Evolutionary conservation across 495 filamentous ascomycete species (phyloP).

Genomic region (Monascus purpureus): DNA sequence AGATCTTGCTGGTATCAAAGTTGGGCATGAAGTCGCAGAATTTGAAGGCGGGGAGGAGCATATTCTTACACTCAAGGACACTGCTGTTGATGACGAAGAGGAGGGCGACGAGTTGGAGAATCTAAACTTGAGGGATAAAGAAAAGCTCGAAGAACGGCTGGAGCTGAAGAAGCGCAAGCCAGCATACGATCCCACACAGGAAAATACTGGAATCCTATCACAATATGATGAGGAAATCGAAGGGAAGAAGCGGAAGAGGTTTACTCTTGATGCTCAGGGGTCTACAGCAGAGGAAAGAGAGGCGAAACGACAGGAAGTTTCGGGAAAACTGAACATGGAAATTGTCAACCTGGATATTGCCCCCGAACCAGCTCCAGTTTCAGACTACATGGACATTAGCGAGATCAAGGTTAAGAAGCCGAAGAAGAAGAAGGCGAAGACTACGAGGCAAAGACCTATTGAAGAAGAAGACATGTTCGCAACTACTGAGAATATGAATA

Average conservation of each 20-base stretch:
- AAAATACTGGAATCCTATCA: constrained; percentile 53
- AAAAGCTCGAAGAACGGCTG: constrained; percentile 61
- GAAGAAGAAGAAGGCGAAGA: constrained; percentile 80
- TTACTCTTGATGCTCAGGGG: constrained; percentile 69
- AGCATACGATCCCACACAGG: constrained; percentile 67
- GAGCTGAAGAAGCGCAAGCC: constrained; percentile 87
- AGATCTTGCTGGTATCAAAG: constrained; percentile 80
- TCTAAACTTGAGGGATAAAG: constrained; percentile 59
- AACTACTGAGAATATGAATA: constrained; percentile 23
- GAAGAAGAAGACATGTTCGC: constrained; percentile 67
- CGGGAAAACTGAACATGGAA: constrained; percentile 48
- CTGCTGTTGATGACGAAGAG: constrained; percentile 71
- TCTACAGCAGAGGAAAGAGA: constrained; percentile 49
- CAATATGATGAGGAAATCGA: constrained; percentile 95
- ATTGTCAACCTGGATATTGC: constrained; percentile 64
- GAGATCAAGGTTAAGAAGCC: constrained; percentile 85
- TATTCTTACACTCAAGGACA: constrained; percentile 81
- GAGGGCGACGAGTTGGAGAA: constrained; percentile 91
- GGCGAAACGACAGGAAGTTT: constrained; percentile 41
- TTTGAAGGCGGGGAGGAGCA: constrained; percentile 70
- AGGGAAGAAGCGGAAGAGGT: constrained; percentile 79
- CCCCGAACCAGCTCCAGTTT: constrained; percentile 42
- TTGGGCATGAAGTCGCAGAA: constrained; percentile 66
- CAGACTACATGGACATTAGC: constrained; percentile 77
- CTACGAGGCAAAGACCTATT: constrained; percentile 53